These are phyloP conservation scores for Penicillium polonicum DNA, from an alignment of 2,329 filamentous ascomycete species.

Conservation along the genomic window DNA sequence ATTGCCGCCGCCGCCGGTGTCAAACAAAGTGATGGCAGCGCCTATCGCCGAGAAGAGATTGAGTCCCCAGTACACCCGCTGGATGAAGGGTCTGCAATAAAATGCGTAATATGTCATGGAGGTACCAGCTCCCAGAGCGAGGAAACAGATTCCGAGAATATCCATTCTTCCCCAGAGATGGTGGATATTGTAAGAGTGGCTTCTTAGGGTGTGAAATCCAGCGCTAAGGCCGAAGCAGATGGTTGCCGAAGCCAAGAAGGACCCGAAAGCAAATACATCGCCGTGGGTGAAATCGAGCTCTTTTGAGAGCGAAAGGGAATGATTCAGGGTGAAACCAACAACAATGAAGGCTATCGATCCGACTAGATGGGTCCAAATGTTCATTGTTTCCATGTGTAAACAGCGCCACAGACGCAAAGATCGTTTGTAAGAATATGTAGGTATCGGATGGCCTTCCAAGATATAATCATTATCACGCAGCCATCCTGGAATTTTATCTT, in stretches of 20 bases:
- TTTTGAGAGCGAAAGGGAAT: not conserved
- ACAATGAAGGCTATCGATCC: constrained; percentile 3
- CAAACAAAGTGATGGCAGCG: constrained; percentile 24
- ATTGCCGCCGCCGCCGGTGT: constrained; percentile 28
- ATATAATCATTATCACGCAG: constrained; percentile 29
- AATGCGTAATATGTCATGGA: constrained; percentile 30
- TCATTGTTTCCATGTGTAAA: constrained; percentile 16
- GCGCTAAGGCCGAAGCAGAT: constrained; percentile 11
- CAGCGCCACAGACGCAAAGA: constrained; percentile 22
- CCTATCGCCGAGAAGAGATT: constrained; percentile 17
- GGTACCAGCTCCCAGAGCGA: constrained; percentile 18
- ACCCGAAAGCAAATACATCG: constrained; percentile 11
- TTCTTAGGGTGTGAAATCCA: constrained; percentile 30
- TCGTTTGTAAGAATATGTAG: constrained; percentile 25
- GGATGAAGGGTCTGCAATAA: constrained; percentile 21
- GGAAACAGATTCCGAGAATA: constrained; percentile 29
- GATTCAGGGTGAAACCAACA: not conserved
- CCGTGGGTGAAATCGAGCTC: not conserved
- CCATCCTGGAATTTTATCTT: constrained; percentile 27
- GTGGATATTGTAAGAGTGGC: constrained; percentile 32
- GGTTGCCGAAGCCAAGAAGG: constrained; percentile 7
- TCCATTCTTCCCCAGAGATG: constrained; percentile 32
- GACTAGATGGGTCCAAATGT: constrained; percentile 14
- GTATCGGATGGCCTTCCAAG: constrained; percentile 27
- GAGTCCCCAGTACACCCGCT: constrained; percentile 24